phyloP scores from a whole-genome alignment of 352 stramenopile species.

The Pythium pyrilobum region DNA sequence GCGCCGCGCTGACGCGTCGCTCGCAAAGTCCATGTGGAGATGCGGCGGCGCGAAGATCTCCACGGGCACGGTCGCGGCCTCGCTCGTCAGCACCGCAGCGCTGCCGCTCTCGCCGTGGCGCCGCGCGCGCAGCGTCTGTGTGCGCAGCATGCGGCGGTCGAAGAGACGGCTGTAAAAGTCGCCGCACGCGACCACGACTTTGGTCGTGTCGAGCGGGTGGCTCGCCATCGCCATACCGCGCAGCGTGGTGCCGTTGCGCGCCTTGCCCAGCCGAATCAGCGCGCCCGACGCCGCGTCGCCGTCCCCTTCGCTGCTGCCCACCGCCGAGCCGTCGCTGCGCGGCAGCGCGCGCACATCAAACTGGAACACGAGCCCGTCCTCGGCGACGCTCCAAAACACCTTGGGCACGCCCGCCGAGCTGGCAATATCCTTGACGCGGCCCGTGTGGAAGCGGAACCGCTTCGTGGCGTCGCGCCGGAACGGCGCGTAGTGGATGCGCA shows the following conservation, averaged over 20 bases:
- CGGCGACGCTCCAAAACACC: constrained; percentile 82
- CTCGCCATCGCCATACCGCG: constrained; percentile 68
- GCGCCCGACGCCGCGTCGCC: constrained; percentile 35
- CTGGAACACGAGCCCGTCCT: constrained; percentile 82
- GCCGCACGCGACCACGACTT: constrained; percentile 65
- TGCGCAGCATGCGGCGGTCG: constrained; percentile 69
- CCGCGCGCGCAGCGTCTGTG: constrained; percentile 19
- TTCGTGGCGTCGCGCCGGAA: constrained; percentile 62
- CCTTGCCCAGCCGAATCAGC: constrained; percentile 60
- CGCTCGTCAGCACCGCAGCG: constrained; percentile 8
- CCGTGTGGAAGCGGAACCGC: constrained; percentile 59
- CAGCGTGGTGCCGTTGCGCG: constrained; percentile 35
- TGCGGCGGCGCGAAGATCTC: constrained; percentile 75
- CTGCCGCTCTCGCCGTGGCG: constrained; percentile 14
- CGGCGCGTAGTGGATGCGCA: constrained; percentile 82
- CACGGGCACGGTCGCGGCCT: constrained; percentile 35
- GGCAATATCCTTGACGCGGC: constrained; percentile 81
- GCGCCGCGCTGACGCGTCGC: constrained; percentile 28
- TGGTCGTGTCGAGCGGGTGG: constrained; percentile 67
- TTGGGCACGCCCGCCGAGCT: constrained; percentile 57
- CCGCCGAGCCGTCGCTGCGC: constrained; percentile 19
- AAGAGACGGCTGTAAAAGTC: constrained; percentile 80
- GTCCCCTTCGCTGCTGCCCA: constrained; percentile 10
- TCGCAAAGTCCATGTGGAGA: constrained; percentile 59
- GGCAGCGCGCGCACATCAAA: constrained; percentile 74